phyloP scores from a whole-genome alignment of 257 asterid genomes.

The Solanum corneliomulleri region DNA sequence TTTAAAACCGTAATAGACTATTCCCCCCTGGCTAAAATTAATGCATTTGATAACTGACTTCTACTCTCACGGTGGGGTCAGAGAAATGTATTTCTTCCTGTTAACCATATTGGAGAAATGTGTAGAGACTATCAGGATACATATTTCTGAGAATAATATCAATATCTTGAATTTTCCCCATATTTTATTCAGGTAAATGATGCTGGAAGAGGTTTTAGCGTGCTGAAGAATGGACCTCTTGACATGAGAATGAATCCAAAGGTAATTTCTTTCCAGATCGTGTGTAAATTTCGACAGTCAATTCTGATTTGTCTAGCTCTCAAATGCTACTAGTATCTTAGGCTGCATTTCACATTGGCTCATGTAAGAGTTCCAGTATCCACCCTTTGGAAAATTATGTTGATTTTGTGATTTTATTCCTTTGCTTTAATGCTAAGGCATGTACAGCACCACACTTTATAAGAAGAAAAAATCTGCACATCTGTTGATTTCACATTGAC shows the following conservation, averaged over 20 bases:
- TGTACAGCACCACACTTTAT: background rate
- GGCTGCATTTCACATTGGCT: background rate
- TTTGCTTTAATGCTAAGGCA: background rate
- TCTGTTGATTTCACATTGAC: background rate
- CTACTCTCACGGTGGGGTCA: background rate
- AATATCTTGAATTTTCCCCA: background rate
- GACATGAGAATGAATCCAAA: slow-evolving; percentile 98
- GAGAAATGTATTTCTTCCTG: background rate
- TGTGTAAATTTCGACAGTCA: background rate
- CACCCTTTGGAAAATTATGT: background rate
- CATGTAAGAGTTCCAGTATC: background rate
- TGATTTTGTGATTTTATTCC: background rate
- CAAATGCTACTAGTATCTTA: background rate
- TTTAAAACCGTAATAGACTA: background rate
- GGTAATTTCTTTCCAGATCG: slow-evolving; percentile 26
- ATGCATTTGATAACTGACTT: background rate
- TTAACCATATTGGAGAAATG: background rate
- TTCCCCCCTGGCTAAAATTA: background rate
- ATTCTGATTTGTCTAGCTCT: background rate
- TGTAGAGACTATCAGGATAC: background rate
- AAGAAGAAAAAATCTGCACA: background rate
- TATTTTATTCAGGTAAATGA: slow-evolving; percentile 53
- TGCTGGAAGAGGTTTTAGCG: slow-evolving; percentile 88
- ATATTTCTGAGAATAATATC: background rate
- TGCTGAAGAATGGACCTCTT: slow-evolving; percentile 84